These are phyloP conservation scores for Globisporangium iwayamae DNA, from an alignment of 352 stramenopile genomes.

Conservation along the genomic window DNA sequence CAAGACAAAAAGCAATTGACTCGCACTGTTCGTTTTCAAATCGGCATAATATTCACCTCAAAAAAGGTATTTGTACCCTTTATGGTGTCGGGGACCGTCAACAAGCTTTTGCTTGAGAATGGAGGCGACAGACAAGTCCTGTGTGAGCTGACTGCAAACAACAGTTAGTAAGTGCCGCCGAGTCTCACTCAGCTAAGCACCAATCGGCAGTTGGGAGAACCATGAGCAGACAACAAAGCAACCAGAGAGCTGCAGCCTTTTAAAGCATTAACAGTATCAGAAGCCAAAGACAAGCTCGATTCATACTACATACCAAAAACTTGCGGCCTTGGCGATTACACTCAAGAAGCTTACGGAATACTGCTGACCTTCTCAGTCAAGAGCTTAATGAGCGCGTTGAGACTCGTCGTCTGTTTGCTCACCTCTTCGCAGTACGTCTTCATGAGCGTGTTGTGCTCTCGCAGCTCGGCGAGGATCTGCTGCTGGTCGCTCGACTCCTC, in stretches of 20 bases:
- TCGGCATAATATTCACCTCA: neutral
- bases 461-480: constrained; percentile 1
- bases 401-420: constrained; percentile 4
- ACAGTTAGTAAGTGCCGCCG: no score
- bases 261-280: no score
- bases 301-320: neutral
- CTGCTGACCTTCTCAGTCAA: neutral
- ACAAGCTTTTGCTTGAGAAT: neutral
- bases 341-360: neutral
- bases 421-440: constrained; percentile 1
- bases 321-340: neutral
- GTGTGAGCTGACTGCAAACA: no score
- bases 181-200: no score
- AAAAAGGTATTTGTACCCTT: constrained; percentile 1
- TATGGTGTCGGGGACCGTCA: neutral
- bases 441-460: constrained; percentile 9
- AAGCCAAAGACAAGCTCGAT: neutral
- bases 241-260: no score
- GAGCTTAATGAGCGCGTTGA: constrained; percentile 3
- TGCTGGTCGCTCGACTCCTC: constrained; percentile 3
- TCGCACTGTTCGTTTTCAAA: neutral
- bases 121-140: no score
- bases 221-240: no score
- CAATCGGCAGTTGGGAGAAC: no score
- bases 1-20: neutral